A percentile compares a stretch with the other conserved stretches of the same genome.
phyloP scores from a whole-genome alignment of 768 basidiomycete genomes.

The Exidia glandulosa region DNA sequence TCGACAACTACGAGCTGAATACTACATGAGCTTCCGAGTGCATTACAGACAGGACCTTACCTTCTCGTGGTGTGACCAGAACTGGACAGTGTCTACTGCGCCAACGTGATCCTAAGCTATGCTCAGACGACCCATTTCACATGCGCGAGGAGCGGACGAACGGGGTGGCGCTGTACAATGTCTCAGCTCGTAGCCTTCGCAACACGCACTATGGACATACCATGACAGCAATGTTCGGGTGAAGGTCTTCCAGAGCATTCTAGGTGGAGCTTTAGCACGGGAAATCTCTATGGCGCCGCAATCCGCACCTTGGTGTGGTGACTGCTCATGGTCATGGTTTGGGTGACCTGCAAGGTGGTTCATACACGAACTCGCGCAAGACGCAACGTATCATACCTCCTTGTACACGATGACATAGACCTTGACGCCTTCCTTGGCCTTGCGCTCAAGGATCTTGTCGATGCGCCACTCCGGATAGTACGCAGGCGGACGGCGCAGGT shows the following conservation, averaged over 20 bases:
- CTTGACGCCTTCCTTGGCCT: slow-evolving; percentile 87
- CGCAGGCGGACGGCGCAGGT: slow-evolving; percentile 85
- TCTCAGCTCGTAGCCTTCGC: not conserved
- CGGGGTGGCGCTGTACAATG: slow-evolving; percentile 47
- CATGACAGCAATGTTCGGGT: slow-evolving; percentile 81
- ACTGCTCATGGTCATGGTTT: slow-evolving; percentile 84
- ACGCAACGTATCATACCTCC: slow-evolving; percentile 38
- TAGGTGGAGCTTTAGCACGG: slow-evolving; percentile 14
- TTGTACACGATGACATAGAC: slow-evolving; percentile 91
- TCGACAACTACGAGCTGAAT: slow-evolving; percentile 47
- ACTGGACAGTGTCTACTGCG: slow-evolving; percentile 50
- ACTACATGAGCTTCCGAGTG: not conserved
- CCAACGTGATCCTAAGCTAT: not conserved
- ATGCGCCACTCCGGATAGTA: slow-evolving; percentile 80
- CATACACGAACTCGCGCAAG: not conserved
- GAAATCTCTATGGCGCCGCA: not conserved
- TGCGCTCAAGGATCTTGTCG: slow-evolving; percentile 72
- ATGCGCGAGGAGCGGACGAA: not conserved
- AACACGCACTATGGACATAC: slow-evolving; percentile 1
- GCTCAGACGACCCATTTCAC: not conserved
- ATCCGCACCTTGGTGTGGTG: slow-evolving; percentile 68
- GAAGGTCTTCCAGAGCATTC: slow-evolving; percentile 69
- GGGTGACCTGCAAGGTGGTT: slow-evolving; percentile 48
- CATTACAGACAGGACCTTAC: slow-evolving; percentile 10
- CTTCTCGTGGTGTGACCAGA: slow-evolving; percentile 94